Evolutionary conservation across 2,329 filamentous ascomycete species (phyloP).

Genomic region (Aspergillus quadrilineatus): DNA sequence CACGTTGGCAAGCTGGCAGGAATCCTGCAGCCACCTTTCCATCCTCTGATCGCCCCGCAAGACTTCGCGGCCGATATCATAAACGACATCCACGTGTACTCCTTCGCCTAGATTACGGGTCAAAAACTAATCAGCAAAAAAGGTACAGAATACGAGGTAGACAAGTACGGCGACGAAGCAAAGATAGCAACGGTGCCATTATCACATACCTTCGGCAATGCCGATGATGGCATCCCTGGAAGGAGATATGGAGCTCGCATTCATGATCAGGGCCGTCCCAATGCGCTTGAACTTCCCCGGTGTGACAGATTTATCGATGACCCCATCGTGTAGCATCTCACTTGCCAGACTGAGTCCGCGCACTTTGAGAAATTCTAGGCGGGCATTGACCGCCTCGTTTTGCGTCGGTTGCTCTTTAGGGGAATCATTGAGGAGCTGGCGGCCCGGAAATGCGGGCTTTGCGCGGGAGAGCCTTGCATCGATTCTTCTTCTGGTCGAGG

Average conservation of each 20-base stretch:
- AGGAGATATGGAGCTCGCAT: conserved; percentile 9
- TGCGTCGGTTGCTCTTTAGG: neutral
- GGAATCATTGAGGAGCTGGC: neutral
- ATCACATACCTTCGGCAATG: conserved; percentile 14
- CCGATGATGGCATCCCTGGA: conserved; percentile 10
- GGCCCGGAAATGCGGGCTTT: neutral
- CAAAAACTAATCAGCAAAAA: neutral
- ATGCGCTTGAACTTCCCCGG: conserved; percentile 19
- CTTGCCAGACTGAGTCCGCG: neutral
- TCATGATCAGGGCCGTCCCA: conserved; percentile 15
- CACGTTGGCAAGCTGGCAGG: conserved; percentile 25
- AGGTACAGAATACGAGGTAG: neutral
- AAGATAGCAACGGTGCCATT: neutral
- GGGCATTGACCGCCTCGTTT: neutral
- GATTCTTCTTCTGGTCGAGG: conserved; percentile 11
- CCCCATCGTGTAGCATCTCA: neutral
- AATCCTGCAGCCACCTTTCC: conserved; percentile 22
- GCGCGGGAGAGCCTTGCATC: neutral
- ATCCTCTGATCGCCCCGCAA: conserved; percentile 6
- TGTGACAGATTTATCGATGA: conserved; percentile 13
- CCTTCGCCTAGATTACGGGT: neutral
- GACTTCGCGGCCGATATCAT: conserved; percentile 22
- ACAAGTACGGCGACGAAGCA: neutral
- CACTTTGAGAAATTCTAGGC: conserved; percentile 1
- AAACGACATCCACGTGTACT: conserved; percentile 27